Evolutionary conservation across 202 grass and related monocot species (phyloP), one percentile per base, ranked within the genome.

Genomic region (Bolboschoenoplectus hybrid): DNA sequence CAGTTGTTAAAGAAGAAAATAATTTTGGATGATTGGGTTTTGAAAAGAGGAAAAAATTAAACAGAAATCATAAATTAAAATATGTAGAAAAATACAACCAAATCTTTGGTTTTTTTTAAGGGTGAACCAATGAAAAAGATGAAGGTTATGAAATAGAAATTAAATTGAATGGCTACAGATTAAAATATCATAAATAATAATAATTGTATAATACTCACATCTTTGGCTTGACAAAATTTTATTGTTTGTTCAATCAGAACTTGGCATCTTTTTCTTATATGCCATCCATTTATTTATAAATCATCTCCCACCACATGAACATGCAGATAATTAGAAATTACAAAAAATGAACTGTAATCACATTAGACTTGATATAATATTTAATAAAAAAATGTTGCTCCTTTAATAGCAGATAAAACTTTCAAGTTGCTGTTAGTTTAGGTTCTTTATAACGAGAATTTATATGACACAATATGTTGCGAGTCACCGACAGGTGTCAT

Each of bases 171-270:
- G 73, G 73, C 6, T 38, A 53, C 20, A 35, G 12, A 76, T 53
- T 32, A 50, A 10, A 36, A 76, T 4, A 72, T 47, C 17, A 7
- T 66, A 9, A 16, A 36, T 77, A 17, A 17, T 32, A 77, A 16
- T 77, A 36, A 1, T 26, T 26, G 12, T 78, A 39, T 78, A 79
- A 60, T 41, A 57, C 34, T 58, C 35, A 6, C 52, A 39, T 41
- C 52, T 58, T 79, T 58, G 75, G 75, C 75, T 6, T 79, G 52
- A 58, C 36, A 60, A 79, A 79, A 79, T 43, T 79, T 79, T 60
- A 79, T 79, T 60, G 52, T n/a, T 58, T 16, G 35, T 79, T 40
- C 52, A 77, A 53, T 56, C 11, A 17, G 51, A 55, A 77, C 26
- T 19, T 19, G 74, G 73, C 32, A 77, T 60, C 52, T 58, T 79